Evolutionary conservation across 192 early-diverging fungal genomes (phyloP).

Genomic region (Coemansia sp.): DNA sequence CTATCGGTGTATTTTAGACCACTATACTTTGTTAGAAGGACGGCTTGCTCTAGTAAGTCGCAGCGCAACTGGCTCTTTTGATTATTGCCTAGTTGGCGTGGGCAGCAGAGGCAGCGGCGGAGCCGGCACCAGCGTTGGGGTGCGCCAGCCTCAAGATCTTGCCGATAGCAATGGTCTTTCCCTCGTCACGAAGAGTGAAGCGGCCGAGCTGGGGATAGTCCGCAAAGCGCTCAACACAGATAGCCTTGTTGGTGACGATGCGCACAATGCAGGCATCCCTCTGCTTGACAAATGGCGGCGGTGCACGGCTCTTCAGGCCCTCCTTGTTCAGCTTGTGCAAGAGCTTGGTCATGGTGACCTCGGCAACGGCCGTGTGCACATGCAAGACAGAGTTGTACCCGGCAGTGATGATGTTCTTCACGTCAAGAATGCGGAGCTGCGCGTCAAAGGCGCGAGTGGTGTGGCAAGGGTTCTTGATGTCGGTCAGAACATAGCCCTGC

Average conservation of each 20-base stretch:
- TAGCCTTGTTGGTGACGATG: constrained; percentile 70
- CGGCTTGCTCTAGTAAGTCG: neutral
- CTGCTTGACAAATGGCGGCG: constrained; percentile 93
- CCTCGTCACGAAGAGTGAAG: constrained; percentile 98
- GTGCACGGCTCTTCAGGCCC: constrained; percentile 78
- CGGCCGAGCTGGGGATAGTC: constrained; percentile 90
- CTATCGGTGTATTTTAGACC: neutral
- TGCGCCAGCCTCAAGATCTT: constrained; percentile 81
- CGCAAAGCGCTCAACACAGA: constrained; percentile 85
- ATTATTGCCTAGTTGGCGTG: constrained; percentile 9
- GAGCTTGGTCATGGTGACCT: constrained; percentile 76
- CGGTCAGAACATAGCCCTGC: constrained; percentile 86
- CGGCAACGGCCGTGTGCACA: constrained; percentile 84
- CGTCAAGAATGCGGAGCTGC: constrained; percentile 86
- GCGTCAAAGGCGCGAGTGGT: constrained; percentile 79
- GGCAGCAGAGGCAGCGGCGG: constrained; percentile 9
- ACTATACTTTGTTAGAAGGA: neutral
- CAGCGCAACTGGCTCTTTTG: neutral
- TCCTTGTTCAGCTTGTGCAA: constrained; percentile 93
- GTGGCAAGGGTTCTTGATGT: constrained; percentile 74
- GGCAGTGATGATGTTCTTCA: constrained; percentile 94
- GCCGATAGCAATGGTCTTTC: constrained; percentile 83
- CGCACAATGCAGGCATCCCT: constrained; percentile 85
- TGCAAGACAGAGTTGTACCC: constrained; percentile 95
- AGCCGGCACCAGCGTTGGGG: neutral